Percentiles rank a stretch among this genome's conserved stretches.
Conservation (phyloP, 441 rosid species). For the Gossypium gossypioides region DNA sequence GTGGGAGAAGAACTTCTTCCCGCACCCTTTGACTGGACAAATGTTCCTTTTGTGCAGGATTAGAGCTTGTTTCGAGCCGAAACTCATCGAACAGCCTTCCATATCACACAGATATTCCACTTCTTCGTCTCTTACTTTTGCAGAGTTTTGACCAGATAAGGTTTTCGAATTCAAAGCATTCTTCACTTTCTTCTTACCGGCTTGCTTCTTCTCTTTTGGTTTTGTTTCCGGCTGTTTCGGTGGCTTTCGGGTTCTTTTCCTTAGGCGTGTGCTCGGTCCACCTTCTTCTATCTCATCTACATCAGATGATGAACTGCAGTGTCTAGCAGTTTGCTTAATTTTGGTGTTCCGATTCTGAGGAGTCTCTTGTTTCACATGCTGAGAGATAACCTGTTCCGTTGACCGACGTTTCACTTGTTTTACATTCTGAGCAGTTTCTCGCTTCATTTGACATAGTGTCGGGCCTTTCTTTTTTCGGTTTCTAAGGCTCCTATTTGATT, state of each 20-base stretch:
- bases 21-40: slow-evolving; percentile 88
- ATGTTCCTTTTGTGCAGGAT: slow-evolving; percentile 70
- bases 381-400: slow-evolving; percentile 23
- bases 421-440: slow-evolving; percentile 22
- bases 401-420: slow-evolving; percentile 22
- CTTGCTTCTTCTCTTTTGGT: slow-evolving; percentile 45
- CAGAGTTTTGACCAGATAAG: slow-evolving; percentile 19
- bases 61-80: slow-evolving; percentile 61
- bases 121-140: slow-evolving; percentile 38
- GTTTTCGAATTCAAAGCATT: slow-evolving; percentile 28
- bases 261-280: slow-evolving; percentile 78
- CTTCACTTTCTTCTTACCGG: slow-evolving; percentile 35
- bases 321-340: slow-evolving; percentile 23
- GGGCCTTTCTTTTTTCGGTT: slow-evolving; percentile 21
- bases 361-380: slow-evolving; percentile 36
- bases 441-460: slow-evolving; percentile 28
- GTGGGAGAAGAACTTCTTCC: slow-evolving; percentile 86
- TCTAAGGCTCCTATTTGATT: slow-evolving; percentile 18
- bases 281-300: slow-evolving; percentile 52
- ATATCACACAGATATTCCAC: slow-evolving; percentile 68
- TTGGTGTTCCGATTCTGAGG: slow-evolving; percentile 25
- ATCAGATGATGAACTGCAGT: slow-evolving; percentile 15
- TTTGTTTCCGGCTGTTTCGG: slow-evolving; percentile 27
- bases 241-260: slow-evolving; percentile 53
- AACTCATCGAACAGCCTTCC: slow-evolving; percentile 91